Evolutionary conservation across 306 rosid species (phyloP).

Genomic region (Abrus precatorius): DNA sequence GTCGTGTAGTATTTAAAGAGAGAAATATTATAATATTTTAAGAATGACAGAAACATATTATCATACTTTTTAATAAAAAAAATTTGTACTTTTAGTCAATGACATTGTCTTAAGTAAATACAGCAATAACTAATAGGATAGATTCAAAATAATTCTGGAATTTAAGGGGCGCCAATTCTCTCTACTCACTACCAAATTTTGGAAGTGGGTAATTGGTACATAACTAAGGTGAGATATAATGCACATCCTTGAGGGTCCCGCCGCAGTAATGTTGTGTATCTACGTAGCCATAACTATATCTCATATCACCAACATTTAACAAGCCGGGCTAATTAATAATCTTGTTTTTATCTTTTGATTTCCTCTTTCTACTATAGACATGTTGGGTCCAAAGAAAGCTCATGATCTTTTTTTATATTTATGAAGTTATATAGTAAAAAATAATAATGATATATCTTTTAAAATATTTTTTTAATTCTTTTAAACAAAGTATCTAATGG

Average conservation of each 20-base stretch:
- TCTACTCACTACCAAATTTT: conserved; percentile 29
- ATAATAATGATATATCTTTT: too few species aligned
- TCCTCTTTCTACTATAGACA: not conserved
- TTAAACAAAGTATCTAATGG: too few species aligned
- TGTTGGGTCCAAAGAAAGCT: not conserved
- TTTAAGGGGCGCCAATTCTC: conserved; percentile 31
- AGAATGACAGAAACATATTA: too few species aligned
- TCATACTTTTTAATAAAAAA: too few species aligned
- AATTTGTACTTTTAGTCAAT: too few species aligned
- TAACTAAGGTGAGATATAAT: conserved; percentile 11
- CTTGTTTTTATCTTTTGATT: not conserved
- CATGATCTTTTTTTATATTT: not conserved
- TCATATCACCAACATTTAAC: not conserved
- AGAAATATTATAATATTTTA: too few species aligned
- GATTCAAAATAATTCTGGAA: conserved; percentile 42
- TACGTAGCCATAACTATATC: conserved; percentile 20
- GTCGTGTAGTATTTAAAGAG: too few species aligned
- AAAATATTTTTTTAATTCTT: too few species aligned
- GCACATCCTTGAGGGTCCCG: conserved; percentile 43
- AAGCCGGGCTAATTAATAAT: not conserved
- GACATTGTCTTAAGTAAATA: not conserved
- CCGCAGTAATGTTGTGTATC: conserved; percentile 21
- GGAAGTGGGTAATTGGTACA: conserved; percentile 39
- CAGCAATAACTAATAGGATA: conserved; percentile 46
- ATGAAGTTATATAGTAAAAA: too few species aligned